Conservation (phyloP, 2,329 filamentous ascomycete genomes). For the Gnomoniopsis smithogilvyi region DNA sequence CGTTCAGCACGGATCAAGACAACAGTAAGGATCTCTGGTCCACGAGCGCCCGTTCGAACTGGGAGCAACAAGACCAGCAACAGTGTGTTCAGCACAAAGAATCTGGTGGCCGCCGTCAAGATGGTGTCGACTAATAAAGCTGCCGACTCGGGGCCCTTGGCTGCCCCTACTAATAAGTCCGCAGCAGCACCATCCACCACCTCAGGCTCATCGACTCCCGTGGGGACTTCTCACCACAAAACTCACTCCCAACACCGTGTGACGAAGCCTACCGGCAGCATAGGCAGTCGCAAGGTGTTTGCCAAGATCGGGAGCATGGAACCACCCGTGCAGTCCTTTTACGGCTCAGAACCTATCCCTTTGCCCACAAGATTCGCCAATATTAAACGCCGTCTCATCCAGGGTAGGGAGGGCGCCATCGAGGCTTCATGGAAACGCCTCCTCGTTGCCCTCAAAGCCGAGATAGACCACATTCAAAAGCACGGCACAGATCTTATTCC, state of each 20-base stretch:
- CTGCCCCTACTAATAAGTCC: background rate
- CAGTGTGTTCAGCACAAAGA: constrained; percentile 18
- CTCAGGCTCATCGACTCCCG: constrained; percentile 2
- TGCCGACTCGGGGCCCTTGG: constrained; percentile 9
- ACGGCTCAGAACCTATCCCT: constrained; percentile 55
- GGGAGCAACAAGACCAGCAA: constrained; percentile 11
- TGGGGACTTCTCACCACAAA: constrained; percentile 12
- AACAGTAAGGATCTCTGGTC: constrained; percentile 15
- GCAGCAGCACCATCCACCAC: background rate
- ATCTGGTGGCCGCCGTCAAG: constrained; percentile 16
- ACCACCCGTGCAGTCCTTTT: constrained; percentile 52
- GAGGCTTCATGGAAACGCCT: constrained; percentile 54
- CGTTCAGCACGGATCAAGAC: constrained; percentile 12
- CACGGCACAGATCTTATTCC: constrained; percentile 52
- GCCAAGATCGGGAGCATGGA: constrained; percentile 36
- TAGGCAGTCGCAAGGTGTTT: constrained; percentile 21
- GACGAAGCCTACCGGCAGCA: constrained; percentile 13
- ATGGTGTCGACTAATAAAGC: constrained; percentile 17
- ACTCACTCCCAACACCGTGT: constrained; percentile 17
- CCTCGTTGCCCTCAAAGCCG: constrained; percentile 46
- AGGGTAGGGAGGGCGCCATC: constrained; percentile 51
- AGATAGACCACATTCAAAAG: constrained; percentile 49
- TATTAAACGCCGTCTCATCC: constrained; percentile 53
- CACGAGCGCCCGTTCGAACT: constrained; percentile 9
- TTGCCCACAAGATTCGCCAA: constrained; percentile 55